A percentile compares a stretch with the other conserved stretches of the same genome.
Evolutionary conservation across 495 filamentous ascomycete genomes (phyloP).

Genomic region (Clohesyomyces aquaticus): DNA sequence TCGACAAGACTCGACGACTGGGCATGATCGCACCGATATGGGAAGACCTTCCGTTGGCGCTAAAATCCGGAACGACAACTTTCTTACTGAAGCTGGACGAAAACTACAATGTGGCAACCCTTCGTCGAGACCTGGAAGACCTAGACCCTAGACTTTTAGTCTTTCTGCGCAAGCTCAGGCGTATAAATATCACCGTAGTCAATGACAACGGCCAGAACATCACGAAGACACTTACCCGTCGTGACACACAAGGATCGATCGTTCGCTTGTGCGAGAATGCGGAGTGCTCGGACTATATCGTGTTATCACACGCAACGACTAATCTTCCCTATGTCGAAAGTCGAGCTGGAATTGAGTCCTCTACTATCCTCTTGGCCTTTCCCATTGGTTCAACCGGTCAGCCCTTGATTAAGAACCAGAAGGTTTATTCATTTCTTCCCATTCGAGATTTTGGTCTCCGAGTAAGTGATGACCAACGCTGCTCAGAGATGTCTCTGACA

Average conservation of each 20-base stretch:
- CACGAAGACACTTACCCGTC: too few relatives aligned
- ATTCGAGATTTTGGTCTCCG: constrained; percentile 7
- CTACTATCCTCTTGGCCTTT: not conserved
- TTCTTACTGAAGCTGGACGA: not conserved
- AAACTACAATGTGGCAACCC: not conserved
- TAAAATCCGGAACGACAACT: not conserved
- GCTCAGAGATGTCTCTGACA: not conserved
- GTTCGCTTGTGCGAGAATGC: too few relatives aligned
- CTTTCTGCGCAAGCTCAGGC: not conserved
- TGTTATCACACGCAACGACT: too few relatives aligned
- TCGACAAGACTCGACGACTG: constrained; percentile 1
- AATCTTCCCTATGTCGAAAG: too few relatives aligned
- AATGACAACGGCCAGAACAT: too few relatives aligned
- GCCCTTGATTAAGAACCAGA: not conserved
- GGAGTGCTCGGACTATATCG: too few relatives aligned
- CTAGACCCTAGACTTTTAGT: not conserved
- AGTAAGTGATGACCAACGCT: not conserved
- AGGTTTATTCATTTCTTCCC: not conserved
- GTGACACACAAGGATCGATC: too few relatives aligned
- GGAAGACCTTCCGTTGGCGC: not conserved
- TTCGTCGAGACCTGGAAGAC: not conserved
- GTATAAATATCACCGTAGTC: not conserved
- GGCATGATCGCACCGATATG: constrained; percentile 9
- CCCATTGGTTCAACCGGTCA: not conserved
- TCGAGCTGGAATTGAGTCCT: not conserved